These are phyloP conservation scores for Colletotrichum destructivum DNA, from an alignment of 2,329 filamentous ascomycete genomes.

Conservation along the genomic window DNA sequence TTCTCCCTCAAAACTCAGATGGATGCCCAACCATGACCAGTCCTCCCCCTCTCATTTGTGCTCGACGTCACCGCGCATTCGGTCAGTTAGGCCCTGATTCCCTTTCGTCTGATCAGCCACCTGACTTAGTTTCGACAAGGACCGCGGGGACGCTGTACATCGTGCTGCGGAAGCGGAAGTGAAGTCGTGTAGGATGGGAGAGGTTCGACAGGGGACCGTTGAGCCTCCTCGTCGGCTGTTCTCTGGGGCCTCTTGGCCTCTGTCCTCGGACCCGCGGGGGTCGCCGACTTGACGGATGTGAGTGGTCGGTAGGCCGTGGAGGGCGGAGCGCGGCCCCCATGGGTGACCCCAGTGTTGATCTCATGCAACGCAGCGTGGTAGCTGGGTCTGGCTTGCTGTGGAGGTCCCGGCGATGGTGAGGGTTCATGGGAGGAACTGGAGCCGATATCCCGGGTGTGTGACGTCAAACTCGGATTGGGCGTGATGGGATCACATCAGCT, in stretches of 20 bases:
- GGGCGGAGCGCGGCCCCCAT: conserved; percentile 16
- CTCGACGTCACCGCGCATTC: conserved; percentile 38
- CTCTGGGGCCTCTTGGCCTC: not conserved
- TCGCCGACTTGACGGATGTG: not conserved
- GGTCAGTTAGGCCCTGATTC: conserved; percentile 32
- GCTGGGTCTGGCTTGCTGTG: conserved; percentile 21
- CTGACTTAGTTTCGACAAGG: conserved; percentile 40
- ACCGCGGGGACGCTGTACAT: conserved; percentile 1
- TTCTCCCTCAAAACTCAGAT: conserved; percentile 23
- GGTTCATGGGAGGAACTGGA: not conserved
- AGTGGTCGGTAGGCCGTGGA: conserved; percentile 12
- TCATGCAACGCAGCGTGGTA: conserved; percentile 27
- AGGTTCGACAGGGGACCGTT: conserved; percentile 37
- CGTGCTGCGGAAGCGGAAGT: conserved; percentile 2
- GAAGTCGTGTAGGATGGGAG: not conserved
- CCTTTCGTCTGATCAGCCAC: conserved; percentile 40
- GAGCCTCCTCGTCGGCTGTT: conserved; percentile 4
- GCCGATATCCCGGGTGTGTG: conserved; percentile 36
- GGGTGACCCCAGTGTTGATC: conserved; percentile 34
- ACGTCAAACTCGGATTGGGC: conserved; percentile 34
- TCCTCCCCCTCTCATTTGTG: not conserved
- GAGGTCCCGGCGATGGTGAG: not conserved
- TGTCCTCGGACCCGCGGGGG: not conserved
- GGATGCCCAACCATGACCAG: conserved; percentile 19
- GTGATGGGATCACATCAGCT: conserved; percentile 29